These are phyloP conservation scores for Acacia concinna DNA, from an alignment of 331 rosid species.

Conservation along the genomic window DNA sequence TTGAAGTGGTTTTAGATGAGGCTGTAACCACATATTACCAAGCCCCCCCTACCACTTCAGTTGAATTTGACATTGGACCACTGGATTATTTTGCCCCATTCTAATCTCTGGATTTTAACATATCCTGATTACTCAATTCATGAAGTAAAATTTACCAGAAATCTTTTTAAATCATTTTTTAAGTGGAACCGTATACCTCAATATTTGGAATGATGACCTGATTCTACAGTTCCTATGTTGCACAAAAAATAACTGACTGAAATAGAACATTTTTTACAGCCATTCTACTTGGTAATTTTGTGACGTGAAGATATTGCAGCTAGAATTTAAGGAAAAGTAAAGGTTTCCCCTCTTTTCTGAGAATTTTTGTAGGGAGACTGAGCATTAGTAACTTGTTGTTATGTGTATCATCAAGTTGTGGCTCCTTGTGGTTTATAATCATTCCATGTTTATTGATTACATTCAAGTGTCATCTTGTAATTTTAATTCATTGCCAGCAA, in stretches of 20 bases:
- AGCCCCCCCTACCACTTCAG: background rate
- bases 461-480: background rate
- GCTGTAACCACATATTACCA: background rate
- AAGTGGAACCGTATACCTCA: background rate
- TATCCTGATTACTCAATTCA: background rate
- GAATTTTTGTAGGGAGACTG: background rate
- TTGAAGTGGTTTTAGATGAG: background rate
- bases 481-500: background rate
- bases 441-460: background rate
- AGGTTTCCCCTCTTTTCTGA: background rate
- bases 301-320: background rate
- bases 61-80: background rate
- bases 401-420: background rate
- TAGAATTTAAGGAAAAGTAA: background rate
- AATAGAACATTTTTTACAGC: background rate
- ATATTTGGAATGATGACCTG: background rate
- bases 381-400: background rate
- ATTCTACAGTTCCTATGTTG: background rate
- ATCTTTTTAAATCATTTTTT: background rate
- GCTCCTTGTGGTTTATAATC: background rate
- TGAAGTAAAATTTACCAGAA: background rate
- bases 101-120: background rate
- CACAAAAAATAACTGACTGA: background rate
- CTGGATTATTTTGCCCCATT: background rate
- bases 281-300: background rate